Base-by-base conservation (phyloP, 2,329 filamentous ascomycete species). In the Trichophaea hybrida region DNA sequence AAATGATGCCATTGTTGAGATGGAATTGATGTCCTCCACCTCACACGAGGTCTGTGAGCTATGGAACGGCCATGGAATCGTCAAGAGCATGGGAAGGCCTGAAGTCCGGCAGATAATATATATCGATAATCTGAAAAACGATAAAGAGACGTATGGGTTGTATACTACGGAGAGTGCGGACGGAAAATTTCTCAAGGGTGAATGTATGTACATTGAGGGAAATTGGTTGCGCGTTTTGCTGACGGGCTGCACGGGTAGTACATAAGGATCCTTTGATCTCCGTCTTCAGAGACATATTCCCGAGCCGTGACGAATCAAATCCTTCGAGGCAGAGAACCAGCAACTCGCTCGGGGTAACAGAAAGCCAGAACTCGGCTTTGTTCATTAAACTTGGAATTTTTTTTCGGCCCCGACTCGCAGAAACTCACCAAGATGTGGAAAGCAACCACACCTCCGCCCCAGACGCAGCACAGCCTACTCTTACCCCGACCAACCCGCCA, bases 131-230 rank as follows among this genome's bases (percentile, higher is more conserved):
- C 33, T 17, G 6, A 32, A 55, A 8, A 75, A 53, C 46, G 24
- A 10, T 7, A 8, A 8, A 33, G n/a, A 7, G 33, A 55, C 53
- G 6, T 55, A 43, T 32, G 53, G 53, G 15, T 24, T 55, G 6
- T 32, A 55, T 44, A 40, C 53, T 6, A 24, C 33, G 13, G 15
- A 31, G 7, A 24, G 7, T 6, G 46, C 46, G 6, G 17, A 50
- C 7, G 37, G n/a, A 40, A n/a, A 68, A 70, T 0, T 69, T 66
- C 50, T 75, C 77, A 59, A 64, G 77, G 0, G 77, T 73, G 62
- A 76, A 76, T 6, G 72, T 74, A 51, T 65, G 70, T 0, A 70
- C 71, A 0, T 69, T 78, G 8, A 0, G 68, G 72, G 5, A 50
- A 66, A 32, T n/a, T 43, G 2, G 7, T 59, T 35, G 57, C n/a